Evolutionary conservation across 495 filamentous ascomycete species (phyloP).

Genomic region (Talaromyces borbonicus): DNA sequence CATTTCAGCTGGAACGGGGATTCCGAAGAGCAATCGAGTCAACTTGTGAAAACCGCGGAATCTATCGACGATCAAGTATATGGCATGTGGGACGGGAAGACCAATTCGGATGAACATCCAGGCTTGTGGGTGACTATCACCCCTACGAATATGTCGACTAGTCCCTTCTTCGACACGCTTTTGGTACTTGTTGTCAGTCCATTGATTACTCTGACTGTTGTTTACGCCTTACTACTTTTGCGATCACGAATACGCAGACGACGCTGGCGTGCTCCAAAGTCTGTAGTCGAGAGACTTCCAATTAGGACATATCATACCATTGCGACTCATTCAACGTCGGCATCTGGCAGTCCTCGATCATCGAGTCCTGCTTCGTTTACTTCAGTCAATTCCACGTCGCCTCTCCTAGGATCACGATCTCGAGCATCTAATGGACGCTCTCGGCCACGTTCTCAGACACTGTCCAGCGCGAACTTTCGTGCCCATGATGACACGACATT

Average conservation of each 20-base stretch:
- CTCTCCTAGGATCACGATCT: conserved; percentile 47
- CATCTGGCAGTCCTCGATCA: conserved; percentile 43
- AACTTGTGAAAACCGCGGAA: neutral
- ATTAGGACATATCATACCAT: conserved; percentile 91
- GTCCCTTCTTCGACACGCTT: conserved; percentile 92
- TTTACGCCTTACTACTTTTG: conserved; percentile 81
- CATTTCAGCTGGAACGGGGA: conserved; percentile 25
- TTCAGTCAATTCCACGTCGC: conserved; percentile 62
- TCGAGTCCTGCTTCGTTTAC: conserved; percentile 23
- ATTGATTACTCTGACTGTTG: conserved; percentile 81
- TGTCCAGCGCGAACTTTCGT: conserved; percentile 40
- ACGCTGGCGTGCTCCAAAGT: conserved; percentile 93
- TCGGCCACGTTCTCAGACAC: conserved; percentile 56
- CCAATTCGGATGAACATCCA: conserved; percentile 44
- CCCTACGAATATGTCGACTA: conserved; percentile 81
- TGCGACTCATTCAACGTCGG: conserved; percentile 45
- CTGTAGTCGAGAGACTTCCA: conserved; percentile 87
- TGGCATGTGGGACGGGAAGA: neutral
- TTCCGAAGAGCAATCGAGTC: conserved; percentile 4
- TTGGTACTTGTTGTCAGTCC: conserved; percentile 88
- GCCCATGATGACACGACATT: conserved; percentile 24
- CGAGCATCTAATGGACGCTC: conserved; percentile 30
- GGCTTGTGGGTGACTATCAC: conserved; percentile 95
- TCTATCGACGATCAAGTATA: neutral
- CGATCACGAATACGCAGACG: conserved; percentile 82